Percentiles rank a stretch among this genome's conserved stretches.
Conservation (phyloP, 805 yeast genomes). For the Zygosaccharomyces kombuchaensis region DNA sequence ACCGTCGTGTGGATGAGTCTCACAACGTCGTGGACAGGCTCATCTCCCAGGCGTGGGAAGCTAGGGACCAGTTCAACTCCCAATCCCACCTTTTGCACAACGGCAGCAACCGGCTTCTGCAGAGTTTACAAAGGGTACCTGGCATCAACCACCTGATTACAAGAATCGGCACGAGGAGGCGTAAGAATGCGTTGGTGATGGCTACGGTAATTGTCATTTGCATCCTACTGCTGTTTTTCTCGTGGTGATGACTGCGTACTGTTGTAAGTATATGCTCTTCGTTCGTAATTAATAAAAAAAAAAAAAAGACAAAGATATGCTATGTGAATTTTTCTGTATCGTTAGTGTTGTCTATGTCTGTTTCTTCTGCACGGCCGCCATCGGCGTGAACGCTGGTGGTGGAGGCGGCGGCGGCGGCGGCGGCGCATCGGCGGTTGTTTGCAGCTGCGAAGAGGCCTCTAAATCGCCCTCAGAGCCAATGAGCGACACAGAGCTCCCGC, state of each 20-base stretch:
- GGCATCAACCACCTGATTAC: conserved; percentile 73
- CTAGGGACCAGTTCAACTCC: conserved; percentile 75
- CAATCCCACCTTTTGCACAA: conserved; percentile 63
- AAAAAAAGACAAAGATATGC: background rate
- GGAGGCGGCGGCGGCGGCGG: background rate
- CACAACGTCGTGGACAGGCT: conserved; percentile 74
- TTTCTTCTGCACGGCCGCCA: background rate
- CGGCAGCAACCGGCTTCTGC: conserved; percentile 60
- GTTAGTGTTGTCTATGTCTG: background rate
- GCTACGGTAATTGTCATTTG: conserved; percentile 70
- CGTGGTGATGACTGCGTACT: conserved; percentile 30
- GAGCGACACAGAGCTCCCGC: conserved; percentile 6
- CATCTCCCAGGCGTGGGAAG: conserved; percentile 79
- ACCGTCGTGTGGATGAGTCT: conserved; percentile 65
- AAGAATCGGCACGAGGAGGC: conserved; percentile 82
- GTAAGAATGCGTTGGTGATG: conserved; percentile 80
- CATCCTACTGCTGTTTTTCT: conserved; percentile 60
- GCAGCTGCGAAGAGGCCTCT: too few species aligned
- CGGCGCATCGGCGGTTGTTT: background rate
- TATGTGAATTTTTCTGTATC: background rate
- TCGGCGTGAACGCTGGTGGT: too few species aligned
- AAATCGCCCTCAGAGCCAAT: background rate
- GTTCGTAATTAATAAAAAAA: background rate
- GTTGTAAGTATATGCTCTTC: background rate
- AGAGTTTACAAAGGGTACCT: conserved; percentile 66